These are phyloP conservation scores for Begonia masoniana DNA, from an alignment of 306 rosid species.

Conservation along the genomic window DNA sequence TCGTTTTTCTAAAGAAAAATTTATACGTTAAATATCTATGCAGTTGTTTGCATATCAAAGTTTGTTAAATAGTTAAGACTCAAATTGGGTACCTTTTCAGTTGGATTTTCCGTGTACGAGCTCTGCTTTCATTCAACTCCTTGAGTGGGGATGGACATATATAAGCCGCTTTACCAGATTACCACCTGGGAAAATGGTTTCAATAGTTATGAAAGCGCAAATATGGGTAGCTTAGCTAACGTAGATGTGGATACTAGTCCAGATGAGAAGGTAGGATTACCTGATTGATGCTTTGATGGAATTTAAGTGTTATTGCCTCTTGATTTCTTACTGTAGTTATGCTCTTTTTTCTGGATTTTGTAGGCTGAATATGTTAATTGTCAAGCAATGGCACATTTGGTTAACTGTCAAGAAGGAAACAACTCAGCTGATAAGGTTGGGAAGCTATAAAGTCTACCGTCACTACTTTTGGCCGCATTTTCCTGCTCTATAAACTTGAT, in stretches of 20 bases:
- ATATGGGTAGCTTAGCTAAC: slow-evolving; percentile 30
- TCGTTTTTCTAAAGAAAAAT: no score
- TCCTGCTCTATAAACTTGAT: neutral
- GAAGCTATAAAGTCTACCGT: slow-evolving; percentile 4
- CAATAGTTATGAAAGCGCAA: slow-evolving; percentile 31
- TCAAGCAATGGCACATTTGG: slow-evolving; percentile 32
- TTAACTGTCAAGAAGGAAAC: slow-evolving; percentile 44
- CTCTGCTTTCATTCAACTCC: slow-evolving; percentile 22
- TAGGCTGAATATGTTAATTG: slow-evolving; percentile 44
- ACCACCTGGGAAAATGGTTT: slow-evolving; percentile 59
- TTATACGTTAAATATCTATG: no score
- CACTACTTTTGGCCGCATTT: slow-evolving; percentile 1
- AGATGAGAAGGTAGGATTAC: slow-evolving; percentile 38
- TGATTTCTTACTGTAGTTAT: slow-evolving; percentile 10
- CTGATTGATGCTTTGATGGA: neutral
- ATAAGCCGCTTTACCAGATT: slow-evolving; percentile 66
- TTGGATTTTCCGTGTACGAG: slow-evolving; percentile 3
- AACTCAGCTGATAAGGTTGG: slow-evolving; percentile 55
- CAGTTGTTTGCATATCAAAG: no score
- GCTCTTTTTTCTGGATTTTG: slow-evolving; percentile 17
- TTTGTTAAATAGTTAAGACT: no score
- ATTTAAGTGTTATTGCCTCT: slow-evolving; percentile 8
- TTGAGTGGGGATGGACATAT: slow-evolving; percentile 48
- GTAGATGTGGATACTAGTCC: slow-evolving; percentile 27
- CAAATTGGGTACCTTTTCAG: no score